phyloP scores from a whole-genome alignment of 2,329 filamentous ascomycete species.

The Claviceps sp. region DNA sequence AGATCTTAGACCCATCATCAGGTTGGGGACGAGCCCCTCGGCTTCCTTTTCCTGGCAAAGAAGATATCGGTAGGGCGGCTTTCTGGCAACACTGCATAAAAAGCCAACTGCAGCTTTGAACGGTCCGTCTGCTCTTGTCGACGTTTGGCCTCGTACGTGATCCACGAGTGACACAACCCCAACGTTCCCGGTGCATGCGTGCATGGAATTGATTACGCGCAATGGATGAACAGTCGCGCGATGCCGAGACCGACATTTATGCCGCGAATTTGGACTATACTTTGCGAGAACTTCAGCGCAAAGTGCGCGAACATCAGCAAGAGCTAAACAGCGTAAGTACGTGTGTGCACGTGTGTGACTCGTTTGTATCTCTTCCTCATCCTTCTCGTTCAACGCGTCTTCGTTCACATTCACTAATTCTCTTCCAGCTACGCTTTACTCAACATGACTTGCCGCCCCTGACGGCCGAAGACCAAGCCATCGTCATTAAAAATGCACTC shows the following conservation, averaged over 20 bases:
- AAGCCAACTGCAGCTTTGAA: not conserved
- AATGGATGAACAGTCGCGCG: conserved; percentile 15
- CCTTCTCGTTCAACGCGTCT: not conserved
- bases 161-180: not conserved
- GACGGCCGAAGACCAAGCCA: conserved; percentile 18
- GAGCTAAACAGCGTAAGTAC: conserved; percentile 31
- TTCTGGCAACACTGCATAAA: not conserved
- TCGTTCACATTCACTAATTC: not conserved
- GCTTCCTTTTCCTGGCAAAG: not conserved
- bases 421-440: conserved; percentile 15
- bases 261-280: conserved; percentile 50
- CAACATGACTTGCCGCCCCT: conserved; percentile 11
- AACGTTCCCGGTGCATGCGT: not conserved
- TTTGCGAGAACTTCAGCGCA: conserved; percentile 49
- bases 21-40: too few species aligned
- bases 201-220: not conserved
- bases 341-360: too few species aligned
- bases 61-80: not conserved
- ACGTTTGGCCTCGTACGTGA: not conserved
- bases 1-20: too few species aligned
- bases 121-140: not conserved
- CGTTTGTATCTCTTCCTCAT: not conserved
- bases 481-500: conserved; percentile 51
- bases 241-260: conserved; percentile 16
- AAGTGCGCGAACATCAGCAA: conserved; percentile 39